Base-by-base conservation (phyloP, 345 rosid genomes). In the Turnera subulata region DNA sequence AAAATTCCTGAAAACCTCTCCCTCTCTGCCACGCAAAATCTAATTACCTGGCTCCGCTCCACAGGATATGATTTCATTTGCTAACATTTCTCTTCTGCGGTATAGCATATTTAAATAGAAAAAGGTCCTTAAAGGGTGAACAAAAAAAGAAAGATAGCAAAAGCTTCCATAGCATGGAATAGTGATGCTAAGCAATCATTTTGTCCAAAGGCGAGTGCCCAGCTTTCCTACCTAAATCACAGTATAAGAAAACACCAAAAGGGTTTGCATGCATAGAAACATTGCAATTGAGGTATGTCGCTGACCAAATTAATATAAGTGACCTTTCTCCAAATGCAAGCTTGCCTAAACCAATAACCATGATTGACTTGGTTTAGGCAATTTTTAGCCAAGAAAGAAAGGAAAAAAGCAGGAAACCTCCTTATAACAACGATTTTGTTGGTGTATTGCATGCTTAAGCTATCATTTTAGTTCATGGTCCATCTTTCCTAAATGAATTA, bases 181-280 rank as follows among this genome's bases (percentile, higher is more conserved):
- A 57, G 56, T 45, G 59, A 59, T 62, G 65, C 56, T 52, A 61
- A 25, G 65, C 62, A 71, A 82, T 82, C 78, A 82, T 82, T 68
- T 64, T 76, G 85, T 78, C 88, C 62, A 29, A 26, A 54, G 25
- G 68, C 64, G n/a, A 39, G 54, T 52, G 63, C 47, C 44, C 71
- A 66, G 71, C 71, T 72, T 74, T 72, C 51, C 68, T 45, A 51
- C 40, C 64, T 39, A 58, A 48, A 37, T 50, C 44, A 18, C 54
- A 15, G 26, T 15, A 42, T 35, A 25, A 53, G 55, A 66, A 60
- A 57, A 46, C 33, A 58, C 55, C 39, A 14, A 58, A 62, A 43
- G 37, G 44, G 35, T 48, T 53, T 55, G 25, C 56, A 44, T 55
- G 25, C 56, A 44, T 38, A 72, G 46, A 55, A 59, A 56, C 65